Base-by-base conservation (phyloP, 805 yeast species). In the Clavispora asparagi region DNA sequence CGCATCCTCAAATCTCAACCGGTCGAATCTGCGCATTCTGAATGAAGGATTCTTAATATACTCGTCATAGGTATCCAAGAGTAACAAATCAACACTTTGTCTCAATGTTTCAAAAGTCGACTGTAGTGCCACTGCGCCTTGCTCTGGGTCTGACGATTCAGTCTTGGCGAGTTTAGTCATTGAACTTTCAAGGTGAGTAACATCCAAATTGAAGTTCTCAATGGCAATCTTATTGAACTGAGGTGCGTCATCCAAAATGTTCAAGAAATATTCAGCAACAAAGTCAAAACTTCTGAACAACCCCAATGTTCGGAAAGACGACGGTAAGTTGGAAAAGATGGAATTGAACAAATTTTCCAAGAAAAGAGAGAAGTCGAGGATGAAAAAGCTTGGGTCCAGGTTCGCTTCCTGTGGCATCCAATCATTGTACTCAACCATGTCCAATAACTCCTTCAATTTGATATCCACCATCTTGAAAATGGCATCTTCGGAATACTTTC, bases 271-370 rank as follows among this genome's bases (percentile, higher is more conserved):
- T 36, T 83, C 78, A 0, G 95, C 82, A 49, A 94, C 77, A 52
- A 86, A 82, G 67, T 91, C 98, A 61, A 87, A 88, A 26, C 92
- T 89, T 59, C 95, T 79, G 53, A 89, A 82, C 49, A 91, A 77
- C n/a, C 95, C 79, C 49, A 90, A 68, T 3, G 92, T 82, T 54
- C 87, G 79, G 47, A 92, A 82, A 6, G 86, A 78, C 39, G 76
- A 76, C 0, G 98, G 97, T 40, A 94, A 71, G 48, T 85, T 86
- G 10, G 85, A 83, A 55, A 94, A 79, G 13, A 95, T 89, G 1
- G 95, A 83, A 43, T 84, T 81, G 60, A 92, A 89, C 76, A 91
- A 78, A 65, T 88, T 87, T 52, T 86, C 87, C 59, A 92, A 73
- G 63, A 84, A 94, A 47, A 84, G 79, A 14, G 95, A 91, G 73